Conservation (phyloP, 371 early-diverging fungal species). For the Mucor lusitanicus region DNA sequence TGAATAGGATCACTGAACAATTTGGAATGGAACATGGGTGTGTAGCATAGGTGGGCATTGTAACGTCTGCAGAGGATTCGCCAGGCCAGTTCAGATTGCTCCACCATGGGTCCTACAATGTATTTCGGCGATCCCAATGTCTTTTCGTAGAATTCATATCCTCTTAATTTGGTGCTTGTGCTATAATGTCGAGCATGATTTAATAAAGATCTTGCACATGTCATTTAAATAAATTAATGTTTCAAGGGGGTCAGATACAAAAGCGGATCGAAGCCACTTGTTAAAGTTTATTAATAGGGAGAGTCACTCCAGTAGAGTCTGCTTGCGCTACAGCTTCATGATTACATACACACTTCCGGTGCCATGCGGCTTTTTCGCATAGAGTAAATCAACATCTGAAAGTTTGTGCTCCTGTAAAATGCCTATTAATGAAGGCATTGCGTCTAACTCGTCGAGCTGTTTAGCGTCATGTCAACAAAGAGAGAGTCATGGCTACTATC, state of each 20-base stretch:
- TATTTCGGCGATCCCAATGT: slow-evolving; percentile 65
- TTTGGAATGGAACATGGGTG: slow-evolving; percentile 96
- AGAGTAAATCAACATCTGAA: no score
- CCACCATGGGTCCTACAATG: slow-evolving; percentile 92
- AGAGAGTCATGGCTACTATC: no score
- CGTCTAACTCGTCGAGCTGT: no score
- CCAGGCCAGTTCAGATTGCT: slow-evolving; percentile 90
- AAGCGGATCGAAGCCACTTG: no score
- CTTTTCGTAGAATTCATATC: slow-evolving; percentile 26
- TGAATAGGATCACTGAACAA: slow-evolving; percentile 66
- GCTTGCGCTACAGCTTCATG: no score
- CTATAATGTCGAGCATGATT: background rate
- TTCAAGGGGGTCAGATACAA: background rate
- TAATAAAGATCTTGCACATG: background rate
- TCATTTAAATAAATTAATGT: background rate
- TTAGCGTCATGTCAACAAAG: no score
- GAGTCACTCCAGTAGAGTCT: no score
- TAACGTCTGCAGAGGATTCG: slow-evolving; percentile 83
- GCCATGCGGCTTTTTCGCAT: no score
- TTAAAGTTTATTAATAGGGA: no score
- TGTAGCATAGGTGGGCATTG: slow-evolving; percentile 92
- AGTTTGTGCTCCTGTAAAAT: no score
- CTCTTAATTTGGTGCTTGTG: slow-evolving; percentile 8
- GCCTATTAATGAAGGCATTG: no score
- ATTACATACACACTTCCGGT: no score